Percentiles rank a stretch among this genome's conserved stretches.
Conservation (phyloP, 2,329 filamentous ascomycete species). For the Fonsecaea pugnacius region DNA sequence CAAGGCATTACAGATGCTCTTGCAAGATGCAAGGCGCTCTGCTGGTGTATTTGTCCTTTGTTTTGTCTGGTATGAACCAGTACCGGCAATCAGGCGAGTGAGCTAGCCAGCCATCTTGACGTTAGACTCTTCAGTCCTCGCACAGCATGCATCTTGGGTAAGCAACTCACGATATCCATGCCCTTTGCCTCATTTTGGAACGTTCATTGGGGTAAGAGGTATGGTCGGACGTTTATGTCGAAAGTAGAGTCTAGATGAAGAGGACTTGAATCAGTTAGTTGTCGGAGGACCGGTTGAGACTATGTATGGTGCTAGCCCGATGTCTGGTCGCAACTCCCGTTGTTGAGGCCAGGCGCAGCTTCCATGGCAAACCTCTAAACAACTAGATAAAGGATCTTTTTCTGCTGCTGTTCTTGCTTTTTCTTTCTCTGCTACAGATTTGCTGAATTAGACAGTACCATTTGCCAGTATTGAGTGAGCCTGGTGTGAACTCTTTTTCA, state of each 20-base stretch:
- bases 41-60: constrained; percentile 59
- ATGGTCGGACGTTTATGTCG: constrained; percentile 8
- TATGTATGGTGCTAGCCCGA: neutral
- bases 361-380: neutral
- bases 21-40: constrained; percentile 65
- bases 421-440: neutral
- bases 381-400: neutral
- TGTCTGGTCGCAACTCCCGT: neutral
- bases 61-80: constrained; percentile 54
- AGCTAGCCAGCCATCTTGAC: constrained; percentile 49
- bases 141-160: constrained; percentile 21
- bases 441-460: neutral
- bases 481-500: neutral
- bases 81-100: constrained; percentile 65
- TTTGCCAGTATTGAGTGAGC: neutral
- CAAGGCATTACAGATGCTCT: constrained; percentile 63
- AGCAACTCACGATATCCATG: constrained; percentile 52
- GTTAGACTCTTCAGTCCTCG: constrained; percentile 27
- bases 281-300: neutral
- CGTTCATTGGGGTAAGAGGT: constrained; percentile 5
- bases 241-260: constrained; percentile 15
- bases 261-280: neutral
- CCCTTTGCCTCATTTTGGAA: constrained; percentile 29
- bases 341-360: neutral
- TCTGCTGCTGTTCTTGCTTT: neutral